Evolutionary conservation across 768 basidiomycete genomes (phyloP).

Genomic region (Lentinula guzmanii): DNA sequence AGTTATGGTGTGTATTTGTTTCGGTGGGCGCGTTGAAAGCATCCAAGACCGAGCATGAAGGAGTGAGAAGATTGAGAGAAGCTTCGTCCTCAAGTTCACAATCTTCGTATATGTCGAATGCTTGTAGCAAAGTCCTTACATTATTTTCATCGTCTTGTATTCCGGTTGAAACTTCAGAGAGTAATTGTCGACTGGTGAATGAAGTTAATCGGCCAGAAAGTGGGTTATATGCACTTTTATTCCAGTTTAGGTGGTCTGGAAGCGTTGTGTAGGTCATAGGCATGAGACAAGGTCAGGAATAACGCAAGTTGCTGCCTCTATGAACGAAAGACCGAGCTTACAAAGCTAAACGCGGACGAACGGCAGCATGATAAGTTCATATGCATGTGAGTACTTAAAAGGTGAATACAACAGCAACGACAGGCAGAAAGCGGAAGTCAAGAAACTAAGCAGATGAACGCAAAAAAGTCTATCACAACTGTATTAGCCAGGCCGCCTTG

Average conservation of each 20-base stretch:
- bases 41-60: background rate
- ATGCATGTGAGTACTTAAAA: background rate
- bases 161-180: background rate
- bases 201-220: background rate
- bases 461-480: background rate
- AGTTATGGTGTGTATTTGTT: background rate
- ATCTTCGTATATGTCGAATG: background rate
- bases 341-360: too few relatives aligned
- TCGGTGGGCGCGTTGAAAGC: background rate
- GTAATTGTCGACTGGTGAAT: background rate
- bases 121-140: background rate
- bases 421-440: background rate
- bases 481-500: conserved; percentile 20
- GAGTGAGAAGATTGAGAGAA: background rate
- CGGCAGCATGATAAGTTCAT: background rate
- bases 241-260: background rate
- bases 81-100: background rate
- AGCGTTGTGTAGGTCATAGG: background rate
- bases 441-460: background rate
- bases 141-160: background rate
- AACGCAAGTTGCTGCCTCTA: too few relatives aligned
- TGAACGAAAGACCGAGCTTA: too few relatives aligned
- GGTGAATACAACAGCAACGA: background rate
- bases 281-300: background rate
- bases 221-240: background rate